Evolutionary conservation across 2,329 filamentous ascomycete species (phyloP), one percentile per base, ranked within the genome.

Genomic region (Mariannaea elegans): DNA sequence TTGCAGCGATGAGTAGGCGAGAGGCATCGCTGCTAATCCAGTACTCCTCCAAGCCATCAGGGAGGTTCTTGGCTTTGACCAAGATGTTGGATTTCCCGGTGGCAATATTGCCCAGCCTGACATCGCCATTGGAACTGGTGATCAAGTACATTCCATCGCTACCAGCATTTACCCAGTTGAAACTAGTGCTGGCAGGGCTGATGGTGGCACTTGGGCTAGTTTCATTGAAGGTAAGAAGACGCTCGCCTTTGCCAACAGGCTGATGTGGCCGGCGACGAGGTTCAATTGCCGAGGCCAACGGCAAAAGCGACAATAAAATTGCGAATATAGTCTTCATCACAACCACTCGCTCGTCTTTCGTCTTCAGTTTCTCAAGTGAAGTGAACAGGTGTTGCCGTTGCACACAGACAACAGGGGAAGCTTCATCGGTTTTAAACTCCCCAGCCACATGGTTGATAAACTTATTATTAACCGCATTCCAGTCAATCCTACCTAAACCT

Each of bases 71-170:
- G 2, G 84, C 82, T 2, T 83, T 75, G 5, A 90, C 80, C 58
- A 90, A 87, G 0, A 82, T 85, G 21, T 80, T 80, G 29, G 77
- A 82, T 10, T 84, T 78, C 41, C 83, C 83, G 0, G 84, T 87
- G 36, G 84, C 81, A 49, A 90, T 85, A 67, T 89, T 87, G 68
- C 86, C 82, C 27, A 90, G 82, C 5, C 88, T 73, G 6, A 91
- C 76, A 27, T 84, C 81, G 9, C 83, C 84, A 53, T 80, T 80
- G 4, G 74, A 72, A 53, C 75, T 80, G 44, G 75, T 75, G 45
- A 81, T 84, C 65, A 90, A 84, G 73, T 87, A 89, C 48, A 86
- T 81, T 19, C 88, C 88, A 64, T 91, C 88, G 29, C 80, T 78
- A 2, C 83, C 85, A 4, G 82, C 83, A 8, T 81, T 77, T 4